Base-by-base conservation (phyloP, 352 stramenopile species). In the Pythium plurisporium region DNA sequence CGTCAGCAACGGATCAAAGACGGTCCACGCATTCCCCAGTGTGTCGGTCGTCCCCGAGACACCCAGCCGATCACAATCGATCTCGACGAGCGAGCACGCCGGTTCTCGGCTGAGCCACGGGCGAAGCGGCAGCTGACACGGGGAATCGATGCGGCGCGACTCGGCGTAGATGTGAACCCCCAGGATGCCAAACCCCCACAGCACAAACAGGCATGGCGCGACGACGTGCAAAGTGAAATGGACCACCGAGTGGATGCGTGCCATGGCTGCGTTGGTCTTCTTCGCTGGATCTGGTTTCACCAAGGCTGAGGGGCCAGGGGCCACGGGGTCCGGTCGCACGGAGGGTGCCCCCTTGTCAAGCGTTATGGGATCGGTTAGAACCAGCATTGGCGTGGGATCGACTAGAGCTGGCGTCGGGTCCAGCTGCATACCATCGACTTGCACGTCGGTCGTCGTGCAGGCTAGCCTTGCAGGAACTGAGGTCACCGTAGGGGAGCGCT, bases 101-200 rank as follows among this genome's bases (percentile, higher is more conserved):
- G 41, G 48, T 17, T 53, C 52, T 22, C 3, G 42, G 6, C 10
- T 42, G 23, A 64, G 34, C 57, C 48, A 64, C 26, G 57, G 57
- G 3, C 40, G 46, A 1, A 56, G 40, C 2, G 8, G 29, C 3
- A 57, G 25, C 15, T 22, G 2, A 20, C 55, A 64, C 0, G 25
- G 8, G 27, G 4, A 10, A 20, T 44, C 11, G 4, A n/a, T 19
- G n/a, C 17, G n/a, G 4, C 22, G 9, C 1, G 37, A 40, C 31
- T 62, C 55, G n/a, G 45, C 44, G 20, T 50, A 9, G 27, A 43
- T 14, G 14, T 62, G 55, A 12, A 55, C 36, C 5, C 36, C 38
- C 15, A 56, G 14, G 19, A 55, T 51, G 1, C 5, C 37, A 7
- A 29, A 8, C 0, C 55, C 55, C 55, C 44, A 62, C 4, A 43